Evolutionary conservation across 164 flowering plant genomes (phyloP), one percentile per base, ranked within the genome.

Genomic region (Sedum album): DNA sequence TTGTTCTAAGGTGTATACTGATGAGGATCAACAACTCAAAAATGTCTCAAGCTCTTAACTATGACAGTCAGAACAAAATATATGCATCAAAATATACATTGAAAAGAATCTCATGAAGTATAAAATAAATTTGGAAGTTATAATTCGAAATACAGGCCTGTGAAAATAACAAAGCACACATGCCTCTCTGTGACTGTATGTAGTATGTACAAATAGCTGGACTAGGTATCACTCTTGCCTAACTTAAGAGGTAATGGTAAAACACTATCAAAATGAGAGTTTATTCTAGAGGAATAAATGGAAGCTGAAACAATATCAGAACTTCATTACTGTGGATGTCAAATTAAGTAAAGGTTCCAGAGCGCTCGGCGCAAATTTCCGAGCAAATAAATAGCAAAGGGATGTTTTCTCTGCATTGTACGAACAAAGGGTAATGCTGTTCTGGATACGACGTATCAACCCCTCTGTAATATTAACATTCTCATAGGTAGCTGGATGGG

Each of bases 401-500:
- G 83, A 66, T 31, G 85, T 82, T 30, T 21, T 69, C 76, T 66
- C 78, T 6, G 81, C 78, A 69, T 91, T 89, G 62, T 89, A 88
- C 1, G 69, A 31, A 74, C 97, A 91, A 5, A 15, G 36, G 0
- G 93, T 81, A n/a, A 84, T 85, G 53, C 88, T 89, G 31, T 79
- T 81, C 78, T 91, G 79, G 31, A 89, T 72, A 31, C 79, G 49
- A 51, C 66, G 74, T 41, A 91, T 78, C 62, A 91, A 86, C 15
- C 70, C 75, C 73, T 81, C 87, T 1, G 91, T 88, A 14, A 89
- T 78, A 69, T 88, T 79, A 6, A 31, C 82, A 36, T 62, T 73
- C 20, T 61, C 82, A 71, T 72, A 84, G 9, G 72, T 76, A 5
- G 88, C 91, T 17, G 95, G 97, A 69, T 91, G 97, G 1, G 96